Percentiles rank a stretch among this genome's conserved stretches.
These are phyloP conservation scores for Botrytis fragariae DNA, from an alignment of 2,329 filamentous ascomycete genomes.

Conservation along the genomic window DNA sequence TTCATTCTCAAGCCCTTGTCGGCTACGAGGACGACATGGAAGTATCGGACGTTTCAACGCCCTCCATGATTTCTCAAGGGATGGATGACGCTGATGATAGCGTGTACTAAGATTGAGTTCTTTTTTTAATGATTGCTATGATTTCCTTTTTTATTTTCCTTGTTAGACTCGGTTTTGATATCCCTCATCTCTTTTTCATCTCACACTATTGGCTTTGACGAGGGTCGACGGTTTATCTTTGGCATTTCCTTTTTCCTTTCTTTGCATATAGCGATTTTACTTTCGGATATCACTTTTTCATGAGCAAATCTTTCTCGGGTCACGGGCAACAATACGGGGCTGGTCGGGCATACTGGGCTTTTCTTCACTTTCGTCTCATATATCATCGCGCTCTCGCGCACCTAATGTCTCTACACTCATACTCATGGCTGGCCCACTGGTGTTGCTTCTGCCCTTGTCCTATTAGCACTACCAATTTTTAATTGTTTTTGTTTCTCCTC, in stretches of 20 bases:
- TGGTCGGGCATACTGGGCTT: conserved; percentile 38
- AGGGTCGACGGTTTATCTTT: conserved; percentile 12
- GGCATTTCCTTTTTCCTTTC: conserved; percentile 31
- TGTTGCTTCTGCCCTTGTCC: conserved; percentile 39
- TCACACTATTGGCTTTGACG: conserved; percentile 36
- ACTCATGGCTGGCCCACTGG: conserved; percentile 39
- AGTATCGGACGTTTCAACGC: conserved; percentile 65
- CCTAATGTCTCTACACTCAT: conserved; percentile 35
- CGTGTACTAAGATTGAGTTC: conserved; percentile 53
- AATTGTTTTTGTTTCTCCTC: conserved; percentile 34
- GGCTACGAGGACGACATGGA: conserved; percentile 88
- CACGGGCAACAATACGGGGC: conserved; percentile 47
- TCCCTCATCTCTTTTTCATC: conserved; percentile 35
- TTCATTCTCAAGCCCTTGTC: conserved; percentile 90
- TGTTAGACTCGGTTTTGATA: conserved; percentile 36
- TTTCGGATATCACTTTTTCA: conserved; percentile 23
- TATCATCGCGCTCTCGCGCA: conserved; percentile 28
- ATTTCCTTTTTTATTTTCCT: conserved; percentile 45
- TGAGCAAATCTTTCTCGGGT: conserved; percentile 38
- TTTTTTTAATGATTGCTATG: conserved; percentile 39
- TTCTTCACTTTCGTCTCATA: conserved; percentile 28
- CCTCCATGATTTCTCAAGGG: conserved; percentile 70
- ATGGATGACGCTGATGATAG: conserved; percentile 63
- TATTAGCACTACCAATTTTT: conserved; percentile 32
- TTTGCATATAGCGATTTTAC: conserved; percentile 37